phyloP scores from a whole-genome alignment of 768 basidiomycete species.

The Mycena vitilis region DNA sequence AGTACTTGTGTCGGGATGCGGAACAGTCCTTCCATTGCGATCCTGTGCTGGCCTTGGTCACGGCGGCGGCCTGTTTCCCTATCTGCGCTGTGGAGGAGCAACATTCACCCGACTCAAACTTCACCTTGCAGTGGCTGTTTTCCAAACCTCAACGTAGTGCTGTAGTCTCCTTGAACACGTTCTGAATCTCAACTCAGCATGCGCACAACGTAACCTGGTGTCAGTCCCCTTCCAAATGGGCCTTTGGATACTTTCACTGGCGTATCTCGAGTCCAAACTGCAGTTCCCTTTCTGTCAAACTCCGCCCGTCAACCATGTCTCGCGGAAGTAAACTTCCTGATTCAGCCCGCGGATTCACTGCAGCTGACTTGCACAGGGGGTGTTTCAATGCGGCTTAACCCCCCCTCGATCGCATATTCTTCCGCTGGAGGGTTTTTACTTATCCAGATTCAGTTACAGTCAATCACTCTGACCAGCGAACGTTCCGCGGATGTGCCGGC shows the following conservation, averaged over 20 bases:
- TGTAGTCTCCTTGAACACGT: too few relatives aligned
- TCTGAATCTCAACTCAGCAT: too few relatives aligned
- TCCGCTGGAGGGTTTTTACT: constrained; percentile 10
- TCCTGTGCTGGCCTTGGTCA: background rate
- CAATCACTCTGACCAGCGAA: constrained; percentile 8
- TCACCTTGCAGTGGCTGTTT: too few relatives aligned
- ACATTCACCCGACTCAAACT: background rate
- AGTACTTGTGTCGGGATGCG: constrained; percentile 5
- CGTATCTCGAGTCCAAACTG: background rate
- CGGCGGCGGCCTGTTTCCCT: background rate
- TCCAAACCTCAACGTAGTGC: too few relatives aligned
- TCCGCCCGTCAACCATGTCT: constrained; percentile 11
- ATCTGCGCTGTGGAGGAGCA: background rate
- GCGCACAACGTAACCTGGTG: too few relatives aligned
- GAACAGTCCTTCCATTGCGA: constrained; percentile 2
- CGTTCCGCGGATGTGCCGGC: constrained; percentile 14
- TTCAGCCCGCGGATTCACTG: constrained; percentile 23
- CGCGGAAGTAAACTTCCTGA: constrained; percentile 1
- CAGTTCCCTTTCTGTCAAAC: constrained; percentile 4
- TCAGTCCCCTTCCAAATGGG: too few relatives aligned
- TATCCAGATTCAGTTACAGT: constrained; percentile 1
- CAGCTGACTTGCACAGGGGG: constrained; percentile 10
- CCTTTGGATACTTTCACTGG: too few relatives aligned
- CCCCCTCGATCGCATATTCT: constrained; percentile 18
- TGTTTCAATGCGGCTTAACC: constrained; percentile 32